Evolutionary conservation across 1,284 basidiomycete species (phyloP), one percentile per base, ranked within the genome.

Genomic region (Papiliotrema flavescens): DNA sequence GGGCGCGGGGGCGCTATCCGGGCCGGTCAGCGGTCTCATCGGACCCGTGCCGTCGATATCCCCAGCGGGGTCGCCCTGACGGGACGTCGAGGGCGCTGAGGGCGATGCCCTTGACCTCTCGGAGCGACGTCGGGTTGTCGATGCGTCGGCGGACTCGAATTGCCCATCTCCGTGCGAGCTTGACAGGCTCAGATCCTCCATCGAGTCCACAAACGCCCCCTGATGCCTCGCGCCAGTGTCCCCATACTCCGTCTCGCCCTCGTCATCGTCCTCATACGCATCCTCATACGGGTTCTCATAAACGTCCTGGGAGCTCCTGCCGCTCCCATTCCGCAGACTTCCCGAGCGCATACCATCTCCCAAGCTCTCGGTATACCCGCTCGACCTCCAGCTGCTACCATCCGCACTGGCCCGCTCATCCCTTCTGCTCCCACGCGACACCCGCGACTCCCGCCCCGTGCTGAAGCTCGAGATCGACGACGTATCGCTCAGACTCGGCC

Each of bases 401-500:
- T 26, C 32, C 28, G 15, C 26, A 44, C 42, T 26, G 5, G 14
- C 46, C 41, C 62, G 61, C 39, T 46, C 34, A 4, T 32, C 28
- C 28, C 28, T 32, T 11, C 28, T 11, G 28, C 28, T 32, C 28
- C 11, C 28, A 11, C 11, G 28, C 28, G 28, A 32, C 28, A 6
- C 28, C 6, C 28, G 28, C 28, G 28, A 32, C 28, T 32, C 56
- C 3, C 51, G 51, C 13, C 87, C 89, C 41, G 64, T 73, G 47
- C 64, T 42, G 42, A 69, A 70, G 40, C 65, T 72, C 3, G 82
- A 82, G 14, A 92, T 78, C 13, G 89, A 91, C 7, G 84, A 85
- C 1, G 89, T 89, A 65, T 94, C 91, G 15, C 88, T 91, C 54
- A 94, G 79, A 71, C 86, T 89, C n/a, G 88, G 90, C 0, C 90